phyloP scores from a whole-genome alignment of 345 rosid genomes.

The Hibiscus syriacus region DNA sequence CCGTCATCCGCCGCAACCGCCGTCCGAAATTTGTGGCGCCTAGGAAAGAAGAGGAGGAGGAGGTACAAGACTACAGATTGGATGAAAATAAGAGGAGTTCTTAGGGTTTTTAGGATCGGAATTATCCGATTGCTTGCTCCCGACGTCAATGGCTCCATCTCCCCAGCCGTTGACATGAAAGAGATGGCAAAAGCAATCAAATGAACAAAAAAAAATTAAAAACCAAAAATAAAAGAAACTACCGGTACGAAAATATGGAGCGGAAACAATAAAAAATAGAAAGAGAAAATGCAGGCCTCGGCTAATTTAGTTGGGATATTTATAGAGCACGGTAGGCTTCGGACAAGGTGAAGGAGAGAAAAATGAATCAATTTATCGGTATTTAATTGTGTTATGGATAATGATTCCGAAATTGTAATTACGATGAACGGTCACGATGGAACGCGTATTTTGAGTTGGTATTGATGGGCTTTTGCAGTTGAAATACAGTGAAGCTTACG shows the following conservation, averaged over 20 bases:
- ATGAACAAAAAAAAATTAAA: neutral
- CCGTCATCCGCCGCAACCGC: slow-evolving; percentile 13
- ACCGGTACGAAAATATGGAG: neutral
- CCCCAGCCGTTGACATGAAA: slow-evolving; percentile 50
- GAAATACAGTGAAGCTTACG: neutral
- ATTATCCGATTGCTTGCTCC: slow-evolving; percentile 97
- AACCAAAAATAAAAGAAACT: too few relatives aligned
- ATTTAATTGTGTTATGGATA: neutral
- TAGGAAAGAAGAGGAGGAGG: slow-evolving; percentile 54
- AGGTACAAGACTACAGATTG: slow-evolving; percentile 43
- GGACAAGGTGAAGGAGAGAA: neutral
- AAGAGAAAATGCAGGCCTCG: neutral
- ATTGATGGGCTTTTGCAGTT: neutral
- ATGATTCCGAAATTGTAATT: neutral
- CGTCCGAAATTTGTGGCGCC: slow-evolving; percentile 33
- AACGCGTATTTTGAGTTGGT: neutral
- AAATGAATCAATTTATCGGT: neutral
- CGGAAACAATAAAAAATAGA: neutral
- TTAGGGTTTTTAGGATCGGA: slow-evolving; percentile 51
- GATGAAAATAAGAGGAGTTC: slow-evolving; percentile 38
- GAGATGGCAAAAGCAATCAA: slow-evolving; percentile 2
- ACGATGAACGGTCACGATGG: neutral
- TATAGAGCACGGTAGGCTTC: slow-evolving; percentile 3
- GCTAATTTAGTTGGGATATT: neutral
- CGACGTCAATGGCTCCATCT: slow-evolving; percentile 83